A percentile compares a stretch with the other conserved stretches of the same genome.
Conservation (phyloP, 164 flowering plant species). For the Stephania yunnanensis region DNA sequence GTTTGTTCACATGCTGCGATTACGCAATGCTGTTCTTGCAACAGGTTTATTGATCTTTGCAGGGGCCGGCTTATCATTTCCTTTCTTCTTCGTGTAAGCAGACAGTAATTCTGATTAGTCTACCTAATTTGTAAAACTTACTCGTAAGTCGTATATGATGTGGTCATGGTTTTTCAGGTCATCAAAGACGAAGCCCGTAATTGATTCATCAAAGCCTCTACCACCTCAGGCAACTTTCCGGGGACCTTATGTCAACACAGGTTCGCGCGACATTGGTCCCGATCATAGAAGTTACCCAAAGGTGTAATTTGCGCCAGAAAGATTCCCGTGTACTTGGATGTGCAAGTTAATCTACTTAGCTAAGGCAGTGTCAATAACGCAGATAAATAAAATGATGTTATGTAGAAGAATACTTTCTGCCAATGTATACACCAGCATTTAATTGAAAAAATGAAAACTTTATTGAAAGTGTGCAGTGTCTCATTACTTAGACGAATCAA, state of each 20-base stretch:
- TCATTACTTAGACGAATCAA: too few relatives aligned
- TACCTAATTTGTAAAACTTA: not conserved
- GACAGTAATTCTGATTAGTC: not conserved
- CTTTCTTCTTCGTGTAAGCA: slow-evolving; percentile 84
- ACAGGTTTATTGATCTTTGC: slow-evolving; percentile 77
- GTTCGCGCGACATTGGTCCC: slow-evolving; percentile 92
- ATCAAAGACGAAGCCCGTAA: slow-evolving; percentile 51
- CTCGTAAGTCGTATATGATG: not conserved
- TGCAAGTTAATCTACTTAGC: slow-evolving; percentile 24
- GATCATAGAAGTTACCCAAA: slow-evolving; percentile 54
- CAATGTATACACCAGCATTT: too few relatives aligned
- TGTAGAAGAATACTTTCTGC: slow-evolving; percentile 7
- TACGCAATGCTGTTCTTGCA: slow-evolving; percentile 61
- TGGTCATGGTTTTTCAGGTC: slow-evolving; percentile 37
- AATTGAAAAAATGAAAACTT: too few relatives aligned
- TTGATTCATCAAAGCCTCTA: slow-evolving; percentile 83
- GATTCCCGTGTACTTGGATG: not conserved
- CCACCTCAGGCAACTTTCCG: slow-evolving; percentile 94
- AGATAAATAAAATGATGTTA: not conserved
- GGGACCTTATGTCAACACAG: slow-evolving; percentile 93
- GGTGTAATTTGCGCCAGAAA: slow-evolving; percentile 27
- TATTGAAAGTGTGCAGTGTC: too few relatives aligned
- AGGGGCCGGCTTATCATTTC: slow-evolving; percentile 80
- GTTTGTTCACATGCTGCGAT: slow-evolving; percentile 35
- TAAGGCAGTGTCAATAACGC: slow-evolving; percentile 25